These are phyloP conservation scores for Penicillium fuscoglaucum DNA, from an alignment of 2,329 filamentous ascomycete species.

Conservation along the genomic window DNA sequence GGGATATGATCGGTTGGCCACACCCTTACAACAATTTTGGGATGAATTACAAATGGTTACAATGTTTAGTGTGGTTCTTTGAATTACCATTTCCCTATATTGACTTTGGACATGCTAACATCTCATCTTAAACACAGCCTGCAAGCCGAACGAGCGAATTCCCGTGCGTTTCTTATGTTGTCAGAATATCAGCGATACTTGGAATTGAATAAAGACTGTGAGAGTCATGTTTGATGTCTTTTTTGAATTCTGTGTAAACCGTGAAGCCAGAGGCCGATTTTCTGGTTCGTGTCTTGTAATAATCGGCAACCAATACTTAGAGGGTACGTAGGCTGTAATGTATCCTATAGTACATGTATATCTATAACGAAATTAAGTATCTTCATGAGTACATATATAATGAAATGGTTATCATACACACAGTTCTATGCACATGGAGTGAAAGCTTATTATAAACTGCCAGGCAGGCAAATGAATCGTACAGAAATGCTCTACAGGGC, in stretches of 20 bases:
- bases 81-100: too few relatives aligned
- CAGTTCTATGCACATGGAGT: too few relatives aligned
- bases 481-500: conserved; percentile 21
- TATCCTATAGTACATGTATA: not conserved
- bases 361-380: not conserved
- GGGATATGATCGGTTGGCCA: not conserved
- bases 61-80: not conserved
- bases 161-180: too few relatives aligned
- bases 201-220: not conserved
- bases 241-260: not conserved
- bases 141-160: too few relatives aligned
- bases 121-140: not conserved
- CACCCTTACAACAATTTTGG: not conserved
- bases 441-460: not conserved
- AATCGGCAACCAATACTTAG: too few relatives aligned
- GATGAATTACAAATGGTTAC: not conserved
- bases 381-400: not conserved
- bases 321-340: not conserved
- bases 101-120: not conserved
- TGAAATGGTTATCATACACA: not conserved
- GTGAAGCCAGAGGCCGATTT: not conserved
- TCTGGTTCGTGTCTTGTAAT: not conserved
- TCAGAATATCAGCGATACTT: not conserved
- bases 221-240: not conserved
- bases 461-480: not conserved